A percentile compares a stretch with the other conserved stretches of the same genome.
These are phyloP conservation scores for Exophiala aquamarina DNA, from an alignment of 2,329 filamentous ascomycete species.

Conservation along the genomic window DNA sequence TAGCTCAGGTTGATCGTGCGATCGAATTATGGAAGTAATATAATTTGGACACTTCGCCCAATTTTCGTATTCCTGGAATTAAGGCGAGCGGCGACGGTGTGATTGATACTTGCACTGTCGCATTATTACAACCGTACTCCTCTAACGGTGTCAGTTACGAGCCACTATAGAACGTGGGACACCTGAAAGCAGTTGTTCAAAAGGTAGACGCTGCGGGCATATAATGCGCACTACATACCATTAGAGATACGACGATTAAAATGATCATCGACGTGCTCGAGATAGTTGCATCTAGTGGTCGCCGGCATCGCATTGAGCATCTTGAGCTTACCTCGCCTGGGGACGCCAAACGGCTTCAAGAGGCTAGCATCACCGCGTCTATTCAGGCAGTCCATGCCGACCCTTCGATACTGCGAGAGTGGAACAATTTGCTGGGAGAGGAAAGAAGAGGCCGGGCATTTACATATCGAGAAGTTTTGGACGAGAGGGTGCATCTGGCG, in stretches of 20 bases:
- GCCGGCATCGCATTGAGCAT: slow-evolving; percentile 51
- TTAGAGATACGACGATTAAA: slow-evolving; percentile 48
- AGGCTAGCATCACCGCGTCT: slow-evolving; percentile 45
- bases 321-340: slow-evolving; percentile 48
- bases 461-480: slow-evolving; percentile 49
- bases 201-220: slow-evolving; percentile 43
- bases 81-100: slow-evolving; percentile 53
- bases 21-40: slow-evolving; percentile 41
- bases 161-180: slow-evolving; percentile 46
- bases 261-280: slow-evolving; percentile 47
- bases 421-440: slow-evolving; percentile 46
- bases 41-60: slow-evolving; percentile 38
- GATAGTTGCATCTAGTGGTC: slow-evolving; percentile 39
- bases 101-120: slow-evolving; percentile 51
- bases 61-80: slow-evolving; percentile 46
- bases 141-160: slow-evolving; percentile 40
- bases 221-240: slow-evolving; percentile 51
- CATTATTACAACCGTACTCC: slow-evolving; percentile 46
- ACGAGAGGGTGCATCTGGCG: slow-evolving; percentile 44
- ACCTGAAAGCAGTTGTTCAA: slow-evolving; percentile 42
- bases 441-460: slow-evolving; percentile 49
- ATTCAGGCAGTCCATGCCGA: slow-evolving; percentile 40
- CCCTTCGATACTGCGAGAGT: slow-evolving; percentile 47
- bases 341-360: slow-evolving; percentile 46
- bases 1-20: slow-evolving; percentile 45